These are phyloP conservation scores for Wickerhamiella parazyma DNA, from an alignment of 805 yeast species.

Conservation along the genomic window DNA sequence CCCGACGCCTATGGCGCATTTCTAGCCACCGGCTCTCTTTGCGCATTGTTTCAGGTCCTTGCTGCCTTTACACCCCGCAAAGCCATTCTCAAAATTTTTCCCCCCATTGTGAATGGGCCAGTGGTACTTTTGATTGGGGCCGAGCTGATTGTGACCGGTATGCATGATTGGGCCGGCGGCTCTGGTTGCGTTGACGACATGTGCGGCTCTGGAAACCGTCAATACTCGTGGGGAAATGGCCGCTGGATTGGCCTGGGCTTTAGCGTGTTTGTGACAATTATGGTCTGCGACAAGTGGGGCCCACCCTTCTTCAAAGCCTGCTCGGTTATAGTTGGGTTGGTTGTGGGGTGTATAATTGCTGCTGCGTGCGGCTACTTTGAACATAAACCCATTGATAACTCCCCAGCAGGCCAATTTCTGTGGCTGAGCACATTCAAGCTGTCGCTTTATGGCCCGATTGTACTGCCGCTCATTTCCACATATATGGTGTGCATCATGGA, in stretches of 20 bases:
- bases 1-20: constrained; percentile 86
- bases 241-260: constrained; percentile 79
- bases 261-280: constrained; percentile 59
- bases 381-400: constrained; percentile 40
- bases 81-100: constrained; percentile 57
- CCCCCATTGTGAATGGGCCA: constrained; percentile 87
- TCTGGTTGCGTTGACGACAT: constrained; percentile 29
- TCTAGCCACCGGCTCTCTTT: constrained; percentile 60
- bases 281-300: constrained; percentile 74
- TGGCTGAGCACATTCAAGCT: constrained; percentile 85
- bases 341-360: constrained; percentile 84
- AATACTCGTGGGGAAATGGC: constrained; percentile 71
- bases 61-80: constrained; percentile 69
- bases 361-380: constrained; percentile 80
- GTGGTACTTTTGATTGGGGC: constrained; percentile 77
- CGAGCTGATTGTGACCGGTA: constrained; percentile 53
- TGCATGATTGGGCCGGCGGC: constrained; percentile 83
- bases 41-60: constrained; percentile 60
- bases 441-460: constrained; percentile 69
- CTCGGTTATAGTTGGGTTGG: constrained; percentile 74
- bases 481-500: constrained; percentile 79
- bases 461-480: constrained; percentile 72
- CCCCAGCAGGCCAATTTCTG: constrained; percentile 71
- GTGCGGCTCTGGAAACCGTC: neutral
- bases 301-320: constrained; percentile 91